Evolutionary conservation across 306 rosid species (phyloP).

Genomic region (Purshia tridentata): DNA sequence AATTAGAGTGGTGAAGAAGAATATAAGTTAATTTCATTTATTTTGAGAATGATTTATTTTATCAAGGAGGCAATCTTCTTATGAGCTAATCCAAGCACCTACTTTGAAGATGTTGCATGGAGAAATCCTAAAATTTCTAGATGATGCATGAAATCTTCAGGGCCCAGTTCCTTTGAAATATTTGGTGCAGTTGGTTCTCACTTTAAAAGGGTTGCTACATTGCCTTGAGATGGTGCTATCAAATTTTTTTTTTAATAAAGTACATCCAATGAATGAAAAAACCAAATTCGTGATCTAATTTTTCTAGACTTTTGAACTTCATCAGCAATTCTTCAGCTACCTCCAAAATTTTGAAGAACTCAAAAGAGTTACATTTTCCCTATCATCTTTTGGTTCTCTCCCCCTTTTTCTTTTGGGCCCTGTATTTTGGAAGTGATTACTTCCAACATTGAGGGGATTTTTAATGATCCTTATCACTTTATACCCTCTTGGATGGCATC

Average conservation of each 20-base stretch:
- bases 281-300: background rate
- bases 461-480: background rate
- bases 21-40: background rate
- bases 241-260: background rate
- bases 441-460: background rate
- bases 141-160: background rate
- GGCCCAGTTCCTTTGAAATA: background rate
- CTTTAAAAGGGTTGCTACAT: background rate
- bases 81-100: background rate
- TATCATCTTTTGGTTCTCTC: background rate
- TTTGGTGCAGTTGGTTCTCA: background rate
- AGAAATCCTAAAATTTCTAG: background rate
- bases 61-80: background rate
- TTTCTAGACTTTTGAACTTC: background rate
- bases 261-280: background rate
- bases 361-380: background rate
- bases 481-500: background rate
- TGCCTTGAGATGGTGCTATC: background rate
- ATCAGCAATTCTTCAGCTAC: background rate
- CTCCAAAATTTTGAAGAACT: background rate
- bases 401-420: background rate
- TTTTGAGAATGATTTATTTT: background rate
- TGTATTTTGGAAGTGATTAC: background rate
- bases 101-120: background rate
- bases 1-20: no score